Percentiles rank a stretch among this genome's conserved stretches.
Conservation (phyloP, 441 rosid species). For the Erodium texanum region DNA sequence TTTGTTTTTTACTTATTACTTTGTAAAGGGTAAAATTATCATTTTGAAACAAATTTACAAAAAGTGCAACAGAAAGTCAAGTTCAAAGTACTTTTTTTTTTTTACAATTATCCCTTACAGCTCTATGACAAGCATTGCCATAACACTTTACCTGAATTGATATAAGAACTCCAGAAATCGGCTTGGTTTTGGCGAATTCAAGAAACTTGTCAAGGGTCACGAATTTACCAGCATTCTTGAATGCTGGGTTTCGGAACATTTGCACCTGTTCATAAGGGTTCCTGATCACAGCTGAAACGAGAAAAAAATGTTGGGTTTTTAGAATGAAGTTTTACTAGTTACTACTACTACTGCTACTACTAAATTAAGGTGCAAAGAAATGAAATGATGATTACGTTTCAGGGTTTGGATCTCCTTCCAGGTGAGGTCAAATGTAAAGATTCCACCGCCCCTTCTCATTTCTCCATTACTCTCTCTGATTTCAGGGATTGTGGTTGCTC, state of each 20-base stretch:
- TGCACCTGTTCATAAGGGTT: slow-evolving; percentile 37
- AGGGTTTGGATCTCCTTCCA: slow-evolving; percentile 81
- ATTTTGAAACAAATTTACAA: too few species aligned
- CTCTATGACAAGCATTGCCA: too few species aligned
- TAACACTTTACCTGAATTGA: slow-evolving; percentile 41
- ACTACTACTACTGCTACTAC: too few species aligned
- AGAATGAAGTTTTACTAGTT: too few species aligned
- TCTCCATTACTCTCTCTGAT: slow-evolving; percentile 38
- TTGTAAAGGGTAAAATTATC: too few species aligned
- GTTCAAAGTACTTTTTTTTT: too few species aligned
- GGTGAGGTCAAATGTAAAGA: slow-evolving; percentile 78
- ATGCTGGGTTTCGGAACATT: slow-evolving; percentile 49
- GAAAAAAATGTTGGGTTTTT: neutral
- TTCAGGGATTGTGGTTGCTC: slow-evolving; percentile 44
- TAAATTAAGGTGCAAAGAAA: too few species aligned
- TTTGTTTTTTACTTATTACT: too few species aligned
- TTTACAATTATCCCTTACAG: too few species aligned
- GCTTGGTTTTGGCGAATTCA: slow-evolving; percentile 59
- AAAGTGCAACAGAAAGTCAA: too few species aligned
- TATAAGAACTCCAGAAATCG: slow-evolving; percentile 64
- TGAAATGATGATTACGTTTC: slow-evolving; percentile 35
- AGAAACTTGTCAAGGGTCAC: slow-evolving; percentile 47
- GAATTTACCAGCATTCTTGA: slow-evolving; percentile 54
- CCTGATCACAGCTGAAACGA: slow-evolving; percentile 51
- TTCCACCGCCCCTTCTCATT: slow-evolving; percentile 15